Evolutionary conservation across 2,329 filamentous ascomycete species (phyloP).

Genomic region (Lasiodiplodia sp.): DNA sequence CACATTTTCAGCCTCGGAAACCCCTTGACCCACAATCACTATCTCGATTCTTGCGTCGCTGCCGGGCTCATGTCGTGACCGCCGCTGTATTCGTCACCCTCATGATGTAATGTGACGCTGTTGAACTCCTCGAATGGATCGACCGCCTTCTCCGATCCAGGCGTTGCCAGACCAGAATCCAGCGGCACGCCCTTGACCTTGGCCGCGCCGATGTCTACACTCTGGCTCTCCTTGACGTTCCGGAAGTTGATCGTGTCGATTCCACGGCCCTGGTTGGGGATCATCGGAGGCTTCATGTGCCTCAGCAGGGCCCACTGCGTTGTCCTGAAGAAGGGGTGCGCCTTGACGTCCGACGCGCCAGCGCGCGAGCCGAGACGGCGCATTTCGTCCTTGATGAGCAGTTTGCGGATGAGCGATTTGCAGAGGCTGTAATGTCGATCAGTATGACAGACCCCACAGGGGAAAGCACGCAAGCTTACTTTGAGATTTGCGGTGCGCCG

Average conservation of each 20-base stretch:
- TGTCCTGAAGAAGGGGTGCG: constrained; percentile 91
- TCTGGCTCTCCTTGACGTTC: constrained; percentile 96
- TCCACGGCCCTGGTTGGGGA: constrained; percentile 87
- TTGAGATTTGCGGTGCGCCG: constrained; percentile 84
- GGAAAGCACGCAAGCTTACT: constrained; percentile 66
- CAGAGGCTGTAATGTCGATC: constrained; percentile 70
- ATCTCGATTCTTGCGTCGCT: constrained; percentile 14
- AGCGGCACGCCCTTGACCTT: constrained; percentile 80
- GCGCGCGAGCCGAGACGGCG: constrained; percentile 91
- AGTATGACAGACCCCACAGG: not conserved
- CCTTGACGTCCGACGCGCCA: constrained; percentile 95
- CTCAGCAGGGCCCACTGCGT: constrained; percentile 97
- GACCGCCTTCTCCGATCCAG: constrained; percentile 73
- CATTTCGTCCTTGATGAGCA: constrained; percentile 97
- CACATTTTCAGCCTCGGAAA: not conserved
- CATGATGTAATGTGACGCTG: constrained; percentile 95
- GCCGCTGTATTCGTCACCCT: constrained; percentile 72
- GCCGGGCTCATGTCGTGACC: constrained; percentile 8
- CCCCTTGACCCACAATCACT: constrained; percentile 6
- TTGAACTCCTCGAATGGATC: constrained; percentile 99
- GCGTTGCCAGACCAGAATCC: constrained; percentile 85
- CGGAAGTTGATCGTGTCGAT: constrained; percentile 97
- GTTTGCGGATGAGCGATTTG: constrained; percentile 94
- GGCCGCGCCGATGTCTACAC: constrained; percentile 74
- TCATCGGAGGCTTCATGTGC: constrained; percentile 97